Evolutionary conservation across 2,329 filamentous ascomycete species (phyloP).

Genomic region (Colletotrichum agaves): DNA sequence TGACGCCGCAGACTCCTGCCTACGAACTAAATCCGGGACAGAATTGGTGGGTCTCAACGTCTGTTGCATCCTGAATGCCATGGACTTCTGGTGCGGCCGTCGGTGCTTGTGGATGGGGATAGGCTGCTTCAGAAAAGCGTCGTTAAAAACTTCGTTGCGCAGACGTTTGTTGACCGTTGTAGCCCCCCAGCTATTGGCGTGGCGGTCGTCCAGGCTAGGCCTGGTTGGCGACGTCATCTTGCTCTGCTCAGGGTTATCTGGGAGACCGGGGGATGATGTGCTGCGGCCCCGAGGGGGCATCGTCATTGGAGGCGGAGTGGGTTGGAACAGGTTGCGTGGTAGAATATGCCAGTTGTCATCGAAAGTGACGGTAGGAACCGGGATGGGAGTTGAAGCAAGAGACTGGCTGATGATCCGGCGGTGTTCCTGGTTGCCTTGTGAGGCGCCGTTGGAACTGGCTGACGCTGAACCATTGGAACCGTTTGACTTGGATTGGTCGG

Average conservation of each 20-base stretch:
- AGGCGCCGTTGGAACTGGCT: not conserved
- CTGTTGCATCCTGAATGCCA: slow-evolving; percentile 62
- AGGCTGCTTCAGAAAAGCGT: slow-evolving; percentile 87
- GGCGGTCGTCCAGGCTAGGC: slow-evolving; percentile 63
- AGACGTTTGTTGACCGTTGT: slow-evolving; percentile 90
- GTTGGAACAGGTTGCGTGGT: slow-evolving; percentile 82
- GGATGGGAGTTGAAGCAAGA: slow-evolving; percentile 70
- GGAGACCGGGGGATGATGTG: slow-evolving; percentile 46
- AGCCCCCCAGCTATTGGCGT: slow-evolving; percentile 83
- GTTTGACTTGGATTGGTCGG: slow-evolving; percentile 17
- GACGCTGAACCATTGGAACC: not conserved
- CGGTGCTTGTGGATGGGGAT: slow-evolving; percentile 84
- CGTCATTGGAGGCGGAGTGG: slow-evolving; percentile 54
- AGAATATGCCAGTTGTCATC: slow-evolving; percentile 95
- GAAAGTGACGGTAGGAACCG: slow-evolving; percentile 90
- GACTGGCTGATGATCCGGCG: slow-evolving; percentile 76
- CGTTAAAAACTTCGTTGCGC: slow-evolving; percentile 90
- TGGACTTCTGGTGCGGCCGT: slow-evolving; percentile 73
- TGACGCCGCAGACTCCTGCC: slow-evolving; percentile 17
- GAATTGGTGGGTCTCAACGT: slow-evolving; percentile 58
- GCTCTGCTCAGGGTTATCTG: slow-evolving; percentile 25
- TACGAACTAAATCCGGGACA: slow-evolving; percentile 51
- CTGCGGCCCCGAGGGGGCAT: slow-evolving; percentile 47
- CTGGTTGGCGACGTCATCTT: slow-evolving; percentile 41
- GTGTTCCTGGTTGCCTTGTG: slow-evolving; percentile 38